These are phyloP conservation scores for Carex cristatella DNA, from an alignment of 176 grass and related monocot species.

Conservation along the genomic window DNA sequence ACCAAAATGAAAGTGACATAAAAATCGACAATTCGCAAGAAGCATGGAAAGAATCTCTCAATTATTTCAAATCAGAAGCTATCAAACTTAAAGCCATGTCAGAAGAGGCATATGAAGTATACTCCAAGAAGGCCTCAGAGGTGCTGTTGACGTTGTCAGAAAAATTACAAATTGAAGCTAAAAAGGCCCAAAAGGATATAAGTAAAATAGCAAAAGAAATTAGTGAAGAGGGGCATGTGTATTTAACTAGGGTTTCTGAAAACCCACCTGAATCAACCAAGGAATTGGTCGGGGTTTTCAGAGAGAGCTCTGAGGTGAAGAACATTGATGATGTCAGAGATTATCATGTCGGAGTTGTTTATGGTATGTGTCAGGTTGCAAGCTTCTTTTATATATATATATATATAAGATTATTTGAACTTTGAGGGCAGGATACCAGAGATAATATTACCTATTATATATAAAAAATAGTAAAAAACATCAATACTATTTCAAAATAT, in stretches of 20 bases:
- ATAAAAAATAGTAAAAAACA: no score
- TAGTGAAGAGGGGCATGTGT: constrained; percentile 69
- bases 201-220: constrained; percentile 47
- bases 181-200: constrained; percentile 72
- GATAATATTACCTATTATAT: neutral
- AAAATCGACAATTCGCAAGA: constrained; percentile 48
- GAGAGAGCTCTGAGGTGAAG: constrained; percentile 39
- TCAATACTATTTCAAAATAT: neutral
- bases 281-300: constrained; percentile 55
- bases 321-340: constrained; percentile 49
- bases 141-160: constrained; percentile 51
- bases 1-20: constrained; percentile 21
- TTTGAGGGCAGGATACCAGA: neutral
- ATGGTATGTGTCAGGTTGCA: constrained; percentile 46
- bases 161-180: constrained; percentile 76
- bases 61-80: constrained; percentile 64
- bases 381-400: neutral
- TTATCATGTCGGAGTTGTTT: constrained; percentile 84
- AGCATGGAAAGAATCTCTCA: constrained; percentile 55
- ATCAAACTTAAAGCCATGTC: constrained; percentile 43
- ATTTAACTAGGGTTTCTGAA: constrained; percentile 51
- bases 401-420: neutral
- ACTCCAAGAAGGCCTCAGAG: constrained; percentile 62
- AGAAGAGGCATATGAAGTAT: constrained; percentile 46
- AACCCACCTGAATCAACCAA: constrained; percentile 76